Percentiles rank a stretch among this genome's conserved stretches.
These are phyloP conservation scores for Nematodospora anomalae DNA, from an alignment of 1,139 yeast genomes.

Conservation along the genomic window DNA sequence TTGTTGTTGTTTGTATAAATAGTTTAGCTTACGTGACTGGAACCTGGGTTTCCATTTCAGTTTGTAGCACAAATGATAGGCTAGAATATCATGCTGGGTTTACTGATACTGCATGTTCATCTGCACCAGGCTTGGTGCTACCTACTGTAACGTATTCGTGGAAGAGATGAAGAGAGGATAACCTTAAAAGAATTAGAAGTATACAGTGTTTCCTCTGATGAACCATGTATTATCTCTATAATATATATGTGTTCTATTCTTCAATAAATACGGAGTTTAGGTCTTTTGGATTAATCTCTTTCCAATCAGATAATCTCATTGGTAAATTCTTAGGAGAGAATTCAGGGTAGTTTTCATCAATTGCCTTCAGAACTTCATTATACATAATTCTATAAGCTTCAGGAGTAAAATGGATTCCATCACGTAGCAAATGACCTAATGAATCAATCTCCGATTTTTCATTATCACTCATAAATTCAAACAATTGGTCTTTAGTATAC, in stretches of 20 bases:
- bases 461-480: conserved; percentile 9
- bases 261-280: conserved; percentile 9
- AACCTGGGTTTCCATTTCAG: conserved; percentile 49
- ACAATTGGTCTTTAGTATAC: conserved; percentile 17
- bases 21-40: conserved; percentile 52
- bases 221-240: background rate
- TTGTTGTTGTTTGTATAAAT: conserved; percentile 51
- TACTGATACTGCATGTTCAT: conserved; percentile 47
- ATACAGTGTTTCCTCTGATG: background rate
- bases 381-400: conserved; percentile 57
- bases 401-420: conserved; percentile 71
- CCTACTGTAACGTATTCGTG: conserved; percentile 32
- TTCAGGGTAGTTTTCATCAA: conserved; percentile 49
- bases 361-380: conserved; percentile 38
- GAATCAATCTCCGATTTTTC: conserved; percentile 15
- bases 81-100: conserved; percentile 52
- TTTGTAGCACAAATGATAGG: conserved; percentile 50
- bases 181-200: background rate
- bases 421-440: conserved; percentile 30
- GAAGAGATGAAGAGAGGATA: conserved; percentile 28
- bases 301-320: conserved; percentile 37
- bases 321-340: conserved; percentile 37
- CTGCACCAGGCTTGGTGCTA: conserved; percentile 39
- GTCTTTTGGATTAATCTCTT: conserved; percentile 24
- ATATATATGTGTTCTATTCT: background rate